Base-by-base conservation (phyloP, 441 rosid genomes). In the Euphorbia corollata region DNA sequence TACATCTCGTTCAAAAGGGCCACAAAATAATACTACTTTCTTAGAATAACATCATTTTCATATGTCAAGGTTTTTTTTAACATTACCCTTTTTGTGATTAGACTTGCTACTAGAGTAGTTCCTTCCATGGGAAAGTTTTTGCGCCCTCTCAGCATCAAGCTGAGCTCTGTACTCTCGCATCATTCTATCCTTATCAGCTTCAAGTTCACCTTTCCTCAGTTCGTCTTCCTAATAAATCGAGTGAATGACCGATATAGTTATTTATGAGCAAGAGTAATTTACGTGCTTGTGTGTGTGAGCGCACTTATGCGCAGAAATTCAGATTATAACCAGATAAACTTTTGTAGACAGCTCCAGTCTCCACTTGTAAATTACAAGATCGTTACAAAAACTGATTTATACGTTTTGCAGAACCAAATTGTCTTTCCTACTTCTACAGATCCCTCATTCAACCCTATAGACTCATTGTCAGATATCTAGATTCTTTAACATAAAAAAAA, bases 161-260 rank as follows among this genome's bases (percentile, higher is more conserved):
- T 94, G 97, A 63, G 99, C 99, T 79, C 99, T 86, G 79, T 94
- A 94, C 76, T 94, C 94, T 36, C 88, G 82, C 99, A 94, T 94
- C 92, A 94, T 88, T 78, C 88, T 87, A 77, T 94, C 98, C 0
- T 81, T 88, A 78, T 94, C 98, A 72, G 87, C 88, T 80, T 94
- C 99, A 67, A 85, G 73, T 81, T 86, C 94, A 41, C 97, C 99
- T 73, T 85, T 85, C 78, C 73, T 94, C 76, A 87, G 4, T 74
- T 89, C 97, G 62, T 94, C 99, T 77, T 94, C 99, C 99, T 94
- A 76, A 74, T 64, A 75, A 24, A 85, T 50, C 65, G 75, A 76
- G 59, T 23, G 48, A 16, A 64, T 19, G 61, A 30, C 13, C 62
- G 34, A 64, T 45, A 8, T 18, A 12, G 15, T 10, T 54, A 59